Conservation (phyloP, 306 rosid genomes). For the Casuarina glauca region DNA sequence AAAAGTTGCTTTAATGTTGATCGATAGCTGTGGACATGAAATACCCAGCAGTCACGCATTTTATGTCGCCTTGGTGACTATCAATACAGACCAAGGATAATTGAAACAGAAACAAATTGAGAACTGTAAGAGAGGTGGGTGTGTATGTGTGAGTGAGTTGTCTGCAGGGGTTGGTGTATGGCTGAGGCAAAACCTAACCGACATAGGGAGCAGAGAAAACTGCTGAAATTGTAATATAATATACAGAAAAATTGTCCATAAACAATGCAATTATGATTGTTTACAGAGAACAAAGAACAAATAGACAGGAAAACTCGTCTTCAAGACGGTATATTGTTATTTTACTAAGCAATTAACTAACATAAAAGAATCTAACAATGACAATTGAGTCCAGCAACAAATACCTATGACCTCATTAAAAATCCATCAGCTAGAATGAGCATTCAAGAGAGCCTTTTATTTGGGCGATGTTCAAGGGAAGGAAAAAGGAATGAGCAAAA, state of each 20-base stretch:
- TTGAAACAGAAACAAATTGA: conserved; percentile 1
- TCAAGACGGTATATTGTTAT: not conserved
- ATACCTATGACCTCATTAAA: not conserved
- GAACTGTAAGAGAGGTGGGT: conserved; percentile 1
- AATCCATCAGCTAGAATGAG: not conserved
- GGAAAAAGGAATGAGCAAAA: not conserved
- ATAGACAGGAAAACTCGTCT: not conserved
- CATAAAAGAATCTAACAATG: not conserved
- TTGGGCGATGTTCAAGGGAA: not conserved
- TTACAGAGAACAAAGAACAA: not conserved
- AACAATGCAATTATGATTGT: not conserved
- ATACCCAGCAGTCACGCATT: conserved; percentile 3
- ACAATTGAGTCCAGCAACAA: not conserved
- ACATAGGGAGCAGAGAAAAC: not conserved
- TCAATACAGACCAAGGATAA: not conserved
- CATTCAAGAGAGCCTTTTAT: not conserved
- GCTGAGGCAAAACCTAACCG: not conserved
- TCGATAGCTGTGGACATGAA: conserved; percentile 63
- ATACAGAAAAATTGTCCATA: too few relatives aligned
- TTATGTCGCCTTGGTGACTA: not conserved
- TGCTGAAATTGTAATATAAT: not conserved
- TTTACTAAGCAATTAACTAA: not conserved
- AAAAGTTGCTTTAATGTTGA: conserved; percentile 80
- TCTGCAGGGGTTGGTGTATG: not conserved
- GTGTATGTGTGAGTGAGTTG: not conserved